These are phyloP conservation scores for Leccinum arenicola DNA, from an alignment of 768 basidiomycete genomes.

Conservation along the genomic window DNA sequence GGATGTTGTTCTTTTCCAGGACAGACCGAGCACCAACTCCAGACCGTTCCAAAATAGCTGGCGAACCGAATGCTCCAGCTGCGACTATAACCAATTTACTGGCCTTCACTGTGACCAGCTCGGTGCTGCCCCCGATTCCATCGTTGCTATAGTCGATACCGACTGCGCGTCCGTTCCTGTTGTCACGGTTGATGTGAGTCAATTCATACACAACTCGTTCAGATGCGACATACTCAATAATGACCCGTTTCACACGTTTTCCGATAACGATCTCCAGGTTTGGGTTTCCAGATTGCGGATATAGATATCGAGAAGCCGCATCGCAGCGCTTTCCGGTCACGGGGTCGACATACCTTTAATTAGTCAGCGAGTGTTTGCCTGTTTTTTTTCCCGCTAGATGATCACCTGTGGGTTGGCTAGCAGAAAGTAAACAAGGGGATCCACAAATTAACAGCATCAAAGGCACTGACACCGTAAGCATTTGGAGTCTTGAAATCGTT, in stretches of 20 bases:
- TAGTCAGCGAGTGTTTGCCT: neutral
- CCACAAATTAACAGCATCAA: neutral
- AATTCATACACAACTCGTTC: neutral
- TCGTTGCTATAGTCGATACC: slow-evolving; percentile 36
- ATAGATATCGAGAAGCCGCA: slow-evolving; percentile 35
- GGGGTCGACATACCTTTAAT: slow-evolving; percentile 49
- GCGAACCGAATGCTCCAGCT: slow-evolving; percentile 53
- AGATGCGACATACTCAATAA: neutral
- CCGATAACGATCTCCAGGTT: slow-evolving; percentile 33
- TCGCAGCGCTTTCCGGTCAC: slow-evolving; percentile 35
- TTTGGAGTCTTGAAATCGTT: slow-evolving; percentile 38
- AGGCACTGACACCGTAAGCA: slow-evolving; percentile 20
- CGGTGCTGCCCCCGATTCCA: slow-evolving; percentile 5
- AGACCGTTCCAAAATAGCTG: slow-evolving; percentile 55
- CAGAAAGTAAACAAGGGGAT: neutral
- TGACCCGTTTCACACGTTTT: slow-evolving; percentile 2
- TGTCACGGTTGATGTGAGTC: neutral
- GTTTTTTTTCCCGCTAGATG: neutral
- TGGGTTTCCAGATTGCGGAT: slow-evolving; percentile 25
- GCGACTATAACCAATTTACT: slow-evolving; percentile 44
- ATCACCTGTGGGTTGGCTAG: slow-evolving; percentile 18
- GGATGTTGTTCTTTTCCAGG: slow-evolving; percentile 46
- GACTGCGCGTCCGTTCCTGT: slow-evolving; percentile 32
- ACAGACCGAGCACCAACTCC: slow-evolving; percentile 60
- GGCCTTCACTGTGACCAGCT: slow-evolving; percentile 25